Base-by-base conservation (phyloP, 805 yeast species). In the Candida maesae region DNA sequence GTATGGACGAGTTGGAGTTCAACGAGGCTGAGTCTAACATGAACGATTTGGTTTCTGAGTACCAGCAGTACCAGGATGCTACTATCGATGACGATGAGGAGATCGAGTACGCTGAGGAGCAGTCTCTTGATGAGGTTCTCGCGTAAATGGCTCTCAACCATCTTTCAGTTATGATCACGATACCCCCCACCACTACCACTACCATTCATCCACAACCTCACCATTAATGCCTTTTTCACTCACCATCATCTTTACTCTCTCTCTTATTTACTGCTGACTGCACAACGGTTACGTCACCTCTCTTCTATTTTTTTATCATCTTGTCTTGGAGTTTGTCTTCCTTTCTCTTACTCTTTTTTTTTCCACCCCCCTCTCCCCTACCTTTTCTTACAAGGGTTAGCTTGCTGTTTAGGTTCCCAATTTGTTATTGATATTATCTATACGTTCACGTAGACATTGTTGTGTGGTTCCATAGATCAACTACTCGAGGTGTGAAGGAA, bases 1-100 rank as follows among this genome's bases (percentile, higher is more conserved):
- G 99, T 74, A 91, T 91, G 98, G 99, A 91, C 69, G 98, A 91
- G 73, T 97, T 97, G 65, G 98, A 91, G 71, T 93, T 91, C 68
- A 83, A 91, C 46, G 98, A 93, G 73, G 98, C 98, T 46, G 90
- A 97, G 74, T 98, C 85, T 68, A 95, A 93, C 64, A 79, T 91
- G 69, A 96, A 96, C 52, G 96, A 97, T 48, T 78, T 91, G 63
- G 98, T 91, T 70, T 85, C 90, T 68, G 99, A 91, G 70, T 91
- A 91, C 68, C 81, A 83, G 62, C 98, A 91, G 71, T 95, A 91
- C 50, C 97, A 95, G 54, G 86, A 91, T 40, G 98, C 95, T 61
- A 79, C 91, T 31, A 75, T 82, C 67, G 87, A 80, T 45, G 96
- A 84, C 56, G 93, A 81, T 53, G 82, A 73, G 53, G 68, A 57